A percentile compares a stretch with the other conserved stretches of the same genome.
phyloP scores from a whole-genome alignment of 2,329 filamentous ascomycete species.

The Sporothrix euskadiensis region DNA sequence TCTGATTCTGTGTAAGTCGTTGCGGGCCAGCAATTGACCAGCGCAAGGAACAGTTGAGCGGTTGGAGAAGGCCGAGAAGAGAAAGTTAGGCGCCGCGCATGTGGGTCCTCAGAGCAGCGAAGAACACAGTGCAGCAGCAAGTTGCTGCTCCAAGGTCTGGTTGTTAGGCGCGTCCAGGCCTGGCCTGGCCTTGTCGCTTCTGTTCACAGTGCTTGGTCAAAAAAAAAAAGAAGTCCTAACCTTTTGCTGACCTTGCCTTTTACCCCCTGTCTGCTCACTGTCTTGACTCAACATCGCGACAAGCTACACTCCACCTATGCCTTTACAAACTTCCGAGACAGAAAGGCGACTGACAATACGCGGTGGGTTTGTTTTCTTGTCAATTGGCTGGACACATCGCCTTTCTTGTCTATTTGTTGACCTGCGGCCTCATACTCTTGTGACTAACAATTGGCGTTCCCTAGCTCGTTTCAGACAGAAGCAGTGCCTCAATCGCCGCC shows the following conservation, averaged over 20 bases:
- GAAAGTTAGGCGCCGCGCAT: background rate
- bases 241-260: background rate
- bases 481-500: background rate
- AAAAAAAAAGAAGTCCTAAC: background rate
- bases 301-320: background rate
- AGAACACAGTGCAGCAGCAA: background rate
- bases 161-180: background rate
- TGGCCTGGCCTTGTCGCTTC: background rate
- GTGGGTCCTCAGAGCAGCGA: background rate
- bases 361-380: background rate
- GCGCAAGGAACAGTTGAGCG: background rate
- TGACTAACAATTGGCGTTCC: slow-evolving; percentile 1
- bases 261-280: background rate
- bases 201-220: background rate
- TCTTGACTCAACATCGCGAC: background rate
- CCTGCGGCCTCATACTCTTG: background rate
- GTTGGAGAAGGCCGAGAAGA: background rate
- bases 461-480: slow-evolving; percentile 4
- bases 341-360: background rate
- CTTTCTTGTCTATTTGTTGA: background rate
- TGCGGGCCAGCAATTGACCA: slow-evolving; percentile 2
- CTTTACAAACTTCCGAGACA: background rate
- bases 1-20: background rate
- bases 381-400: background rate
- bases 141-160: background rate